Evolutionary conservation across 768 basidiomycete genomes (phyloP), one percentile per base, ranked within the genome.

Genomic region (Rhizopogon salebrosus): DNA sequence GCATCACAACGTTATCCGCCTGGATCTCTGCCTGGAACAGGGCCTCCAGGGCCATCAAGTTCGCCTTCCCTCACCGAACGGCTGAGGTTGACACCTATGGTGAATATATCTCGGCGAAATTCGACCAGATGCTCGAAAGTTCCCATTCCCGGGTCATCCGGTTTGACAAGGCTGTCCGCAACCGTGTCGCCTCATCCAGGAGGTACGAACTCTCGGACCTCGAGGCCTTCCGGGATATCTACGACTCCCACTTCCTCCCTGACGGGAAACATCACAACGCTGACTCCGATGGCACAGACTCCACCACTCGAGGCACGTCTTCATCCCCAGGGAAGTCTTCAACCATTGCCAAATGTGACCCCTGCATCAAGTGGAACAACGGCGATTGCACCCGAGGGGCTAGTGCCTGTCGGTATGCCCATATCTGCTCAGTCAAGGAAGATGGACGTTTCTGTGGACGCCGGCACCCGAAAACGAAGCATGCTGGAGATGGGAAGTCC

Each of bases 121-220:
- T n/a, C n/a, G n/a, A n/a, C n/a, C n/a, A n/a, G n/a, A n/a, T n/a
- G n/a, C n/a, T n/a, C n/a, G n/a, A n/a, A n/a, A n/a, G n/a, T 9
- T 29, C 8, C 2, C 29, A 67, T 34, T 3, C 5, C 0, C 23
- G 52, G 4, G 54, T 74, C 59, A 58, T 75, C 50, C 31, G 58
- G 4, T 69, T 58, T 53, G 72, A 77, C 54, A 55, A 57, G 23
- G 69, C 67, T 0, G 49, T 72, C 13, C 48, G 70, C 1, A 61
- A 61, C 3, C 11, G 45, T 4, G 65, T 69, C 24, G 58, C 49
- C 23, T 53, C 59, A 5, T n/a, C n/a, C n/a, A 56, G 51, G n/a
- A 8, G 38, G 0, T 23, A 56, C 1, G 41, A 52, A 4, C 65
- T 70, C 60, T 54, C 60, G 9, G 62, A 73, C 41, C 22, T 54